Evolutionary conservation across 163 green algal species (phyloP).

Genomic region (Trebouxia gelatinosa): DNA sequence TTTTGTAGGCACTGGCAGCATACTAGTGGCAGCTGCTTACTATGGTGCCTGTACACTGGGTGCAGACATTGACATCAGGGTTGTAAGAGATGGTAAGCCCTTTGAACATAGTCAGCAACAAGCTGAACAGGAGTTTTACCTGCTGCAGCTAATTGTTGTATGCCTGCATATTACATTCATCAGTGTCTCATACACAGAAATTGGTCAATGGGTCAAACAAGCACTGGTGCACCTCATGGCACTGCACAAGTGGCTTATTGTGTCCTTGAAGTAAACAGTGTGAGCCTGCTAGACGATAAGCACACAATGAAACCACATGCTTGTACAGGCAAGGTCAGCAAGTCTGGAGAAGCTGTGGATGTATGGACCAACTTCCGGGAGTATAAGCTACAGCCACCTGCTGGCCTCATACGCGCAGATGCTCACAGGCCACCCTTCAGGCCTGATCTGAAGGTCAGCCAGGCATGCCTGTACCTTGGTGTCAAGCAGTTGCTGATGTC

Average conservation of each 20-base stretch:
- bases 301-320: no score
- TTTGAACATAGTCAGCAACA: no score
- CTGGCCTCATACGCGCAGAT: constrained; percentile 83
- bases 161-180: no score
- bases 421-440: constrained; percentile 72
- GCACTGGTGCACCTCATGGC: no score
- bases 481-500: neutral
- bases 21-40: constrained; percentile 83
- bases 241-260: no score
- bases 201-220: no score
- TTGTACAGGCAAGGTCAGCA: constrained; percentile 51
- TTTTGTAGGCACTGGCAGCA: constrained; percentile 90
- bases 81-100: constrained; percentile 65
- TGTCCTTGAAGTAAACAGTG: no score
- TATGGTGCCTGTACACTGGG: constrained; percentile 78
- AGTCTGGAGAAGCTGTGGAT: constrained; percentile 53
- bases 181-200: no score
- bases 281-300: no score
- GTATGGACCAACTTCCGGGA: constrained; percentile 88
- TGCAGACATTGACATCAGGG: constrained; percentile 89
- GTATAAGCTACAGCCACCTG: constrained; percentile 74
- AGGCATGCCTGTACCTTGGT: neutral
- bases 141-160: no score
- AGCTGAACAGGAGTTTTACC: no score
- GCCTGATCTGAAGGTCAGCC: constrained; percentile 50